These are phyloP conservation scores for Torulaspora indica DNA, from an alignment of 805 yeast species.

Conservation along the genomic window DNA sequence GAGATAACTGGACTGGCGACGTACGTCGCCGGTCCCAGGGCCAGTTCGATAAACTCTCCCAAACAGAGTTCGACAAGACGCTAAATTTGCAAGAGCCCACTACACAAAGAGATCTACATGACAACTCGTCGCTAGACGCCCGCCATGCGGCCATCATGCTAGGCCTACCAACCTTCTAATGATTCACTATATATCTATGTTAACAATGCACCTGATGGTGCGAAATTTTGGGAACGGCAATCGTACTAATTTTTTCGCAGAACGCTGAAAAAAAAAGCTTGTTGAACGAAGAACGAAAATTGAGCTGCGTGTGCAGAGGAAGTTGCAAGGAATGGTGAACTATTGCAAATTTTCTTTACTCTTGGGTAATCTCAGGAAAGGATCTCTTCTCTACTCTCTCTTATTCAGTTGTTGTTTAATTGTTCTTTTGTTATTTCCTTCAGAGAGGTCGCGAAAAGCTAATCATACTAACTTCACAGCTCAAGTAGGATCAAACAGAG, in stretches of 20 bases:
- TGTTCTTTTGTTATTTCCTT: slow-evolving; percentile 1
- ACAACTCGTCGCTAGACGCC: slow-evolving; percentile 53
- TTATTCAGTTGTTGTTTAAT: slow-evolving; percentile 1
- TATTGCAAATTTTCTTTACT: slow-evolving; percentile 11
- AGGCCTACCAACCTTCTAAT: slow-evolving; percentile 67
- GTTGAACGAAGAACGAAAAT: slow-evolving; percentile 4
- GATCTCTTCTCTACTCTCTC: slow-evolving; percentile 2
- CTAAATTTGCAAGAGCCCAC: slow-evolving; percentile 30
- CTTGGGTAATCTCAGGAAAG: not conserved
- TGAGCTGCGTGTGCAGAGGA: slow-evolving; percentile 3
- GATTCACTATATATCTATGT: not conserved
- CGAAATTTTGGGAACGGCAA: slow-evolving; percentile 11
- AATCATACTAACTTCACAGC: slow-evolving; percentile 15
- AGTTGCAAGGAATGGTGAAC: slow-evolving; percentile 3
- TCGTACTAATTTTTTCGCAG: slow-evolving; percentile 13
- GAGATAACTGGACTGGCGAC: slow-evolving; percentile 61
- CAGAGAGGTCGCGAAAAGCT: slow-evolving; percentile 16
- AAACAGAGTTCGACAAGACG: slow-evolving; percentile 27
- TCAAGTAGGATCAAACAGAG: slow-evolving; percentile 14
- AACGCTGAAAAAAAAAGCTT: slow-evolving; percentile 11
- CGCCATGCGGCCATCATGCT: slow-evolving; percentile 76
- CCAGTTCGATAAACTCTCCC: slow-evolving; percentile 19
- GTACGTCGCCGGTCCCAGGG: slow-evolving; percentile 30
- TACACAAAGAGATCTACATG: not conserved
- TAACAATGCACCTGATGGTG: not conserved